Conservation (phyloP, 345 rosid species). For the Brassica napus region DNA sequence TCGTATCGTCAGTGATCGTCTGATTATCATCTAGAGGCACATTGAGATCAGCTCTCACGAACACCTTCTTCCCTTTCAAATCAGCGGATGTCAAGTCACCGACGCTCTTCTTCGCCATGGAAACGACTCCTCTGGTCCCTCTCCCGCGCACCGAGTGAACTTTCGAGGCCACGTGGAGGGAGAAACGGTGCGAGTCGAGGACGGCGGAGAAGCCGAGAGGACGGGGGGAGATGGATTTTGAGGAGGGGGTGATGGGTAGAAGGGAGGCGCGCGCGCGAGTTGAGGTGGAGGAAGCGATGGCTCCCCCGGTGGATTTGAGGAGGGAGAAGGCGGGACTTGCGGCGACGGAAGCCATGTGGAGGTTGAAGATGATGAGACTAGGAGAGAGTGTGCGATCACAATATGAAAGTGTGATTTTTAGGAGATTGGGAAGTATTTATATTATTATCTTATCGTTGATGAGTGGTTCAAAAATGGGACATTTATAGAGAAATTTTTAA, state of each 20-base stretch:
- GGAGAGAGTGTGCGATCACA: conserved; percentile 32
- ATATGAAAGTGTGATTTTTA: neutral
- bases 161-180: conserved; percentile 55
- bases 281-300: conserved; percentile 21
- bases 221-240: conserved; percentile 24
- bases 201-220: conserved; percentile 67
- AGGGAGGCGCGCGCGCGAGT: conserved; percentile 46
- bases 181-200: conserved; percentile 49
- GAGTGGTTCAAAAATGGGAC: conserved; percentile 46
- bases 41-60: conserved; percentile 88
- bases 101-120: conserved; percentile 93
- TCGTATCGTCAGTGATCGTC: conserved; percentile 88
- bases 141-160: conserved; percentile 37
- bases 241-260: conserved; percentile 41
- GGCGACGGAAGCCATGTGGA: conserved; percentile 66
- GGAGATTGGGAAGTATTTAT: conserved; percentile 4
- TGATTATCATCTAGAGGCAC: conserved; percentile 87
- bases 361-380: conserved; percentile 5
- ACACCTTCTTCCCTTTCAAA: conserved; percentile 87
- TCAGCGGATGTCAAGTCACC: conserved; percentile 70
- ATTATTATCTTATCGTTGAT: conserved; percentile 57
- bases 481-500: neutral
- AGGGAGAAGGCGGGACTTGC: conserved; percentile 68
- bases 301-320: conserved; percentile 47
- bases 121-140: conserved; percentile 53